Evolutionary conservation across 768 basidiomycete genomes (phyloP).

Genomic region (Rubroboletus satanas): DNA sequence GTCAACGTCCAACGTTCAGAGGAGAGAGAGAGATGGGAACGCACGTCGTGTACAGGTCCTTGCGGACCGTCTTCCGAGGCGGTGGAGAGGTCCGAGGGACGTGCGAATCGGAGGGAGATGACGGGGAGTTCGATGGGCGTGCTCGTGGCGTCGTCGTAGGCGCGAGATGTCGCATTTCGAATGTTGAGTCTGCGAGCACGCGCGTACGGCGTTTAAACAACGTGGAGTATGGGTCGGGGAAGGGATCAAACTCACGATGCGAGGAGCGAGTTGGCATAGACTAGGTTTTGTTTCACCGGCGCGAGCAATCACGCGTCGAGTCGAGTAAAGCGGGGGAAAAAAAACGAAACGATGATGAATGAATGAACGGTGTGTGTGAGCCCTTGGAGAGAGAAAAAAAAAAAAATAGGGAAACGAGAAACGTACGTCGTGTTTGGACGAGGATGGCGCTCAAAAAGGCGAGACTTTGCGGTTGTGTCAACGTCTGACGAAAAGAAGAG

Average conservation of each 20-base stretch:
- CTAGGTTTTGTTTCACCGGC: neutral
- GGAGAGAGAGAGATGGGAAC: neutral
- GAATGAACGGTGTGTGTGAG: too few species aligned
- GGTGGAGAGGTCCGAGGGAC: constrained; percentile 9
- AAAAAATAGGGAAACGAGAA: too few species aligned
- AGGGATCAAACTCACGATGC: constrained; percentile 17
- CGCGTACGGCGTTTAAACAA: too few species aligned
- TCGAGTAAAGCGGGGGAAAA: too few species aligned
- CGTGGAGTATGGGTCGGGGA: too few species aligned
- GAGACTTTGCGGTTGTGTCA: constrained; percentile 17
- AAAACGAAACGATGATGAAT: too few species aligned
- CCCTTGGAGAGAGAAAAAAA: too few species aligned
- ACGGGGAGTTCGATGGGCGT: constrained; percentile 11
- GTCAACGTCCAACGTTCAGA: too few species aligned
- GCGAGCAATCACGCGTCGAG: too few species aligned
- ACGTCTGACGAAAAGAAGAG: constrained; percentile 7
- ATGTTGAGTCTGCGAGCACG: constrained; percentile 29
- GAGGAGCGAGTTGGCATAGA: constrained; percentile 30
- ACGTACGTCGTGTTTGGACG: constrained; percentile 27
- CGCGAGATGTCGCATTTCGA: constrained; percentile 19
- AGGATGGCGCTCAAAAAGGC: constrained; percentile 21
- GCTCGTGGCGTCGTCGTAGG: constrained; percentile 1
- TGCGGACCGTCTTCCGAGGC: neutral
- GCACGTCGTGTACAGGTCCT: neutral
- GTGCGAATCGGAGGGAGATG: constrained; percentile 25